Conservation (phyloP, 1,284 basidiomycete species). For the Sanguinoderma infundibulare region DNA sequence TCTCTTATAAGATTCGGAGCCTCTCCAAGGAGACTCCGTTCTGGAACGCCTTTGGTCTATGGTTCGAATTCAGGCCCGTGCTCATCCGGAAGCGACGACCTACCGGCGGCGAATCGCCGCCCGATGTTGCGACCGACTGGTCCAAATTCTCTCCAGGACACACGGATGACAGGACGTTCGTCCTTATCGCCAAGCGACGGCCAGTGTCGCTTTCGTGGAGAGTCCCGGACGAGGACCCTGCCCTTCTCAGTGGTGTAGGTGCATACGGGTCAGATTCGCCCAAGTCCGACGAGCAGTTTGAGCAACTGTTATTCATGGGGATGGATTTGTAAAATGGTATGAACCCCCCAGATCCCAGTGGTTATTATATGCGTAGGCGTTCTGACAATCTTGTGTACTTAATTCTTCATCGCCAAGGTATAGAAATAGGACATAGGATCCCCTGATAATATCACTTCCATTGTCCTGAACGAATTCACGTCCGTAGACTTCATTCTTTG, state of each 20-base stretch:
- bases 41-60: constrained; percentile 82
- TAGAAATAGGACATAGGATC: no score
- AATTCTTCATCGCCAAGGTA: no score
- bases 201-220: constrained; percentile 59
- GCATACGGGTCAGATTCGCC: constrained; percentile 44
- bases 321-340: constrained; percentile 9
- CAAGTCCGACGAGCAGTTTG: constrained; percentile 72
- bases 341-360: neutral
- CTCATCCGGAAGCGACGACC: constrained; percentile 37
- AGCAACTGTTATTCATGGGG: constrained; percentile 64
- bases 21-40: constrained; percentile 78
- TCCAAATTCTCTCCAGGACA: constrained; percentile 29
- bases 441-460: no score
- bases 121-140: constrained; percentile 21
- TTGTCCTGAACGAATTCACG: no score
- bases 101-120: neutral
- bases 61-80: constrained; percentile 77
- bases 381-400: neutral
- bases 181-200: constrained; percentile 65
- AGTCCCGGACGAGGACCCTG: constrained; percentile 54
- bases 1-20: constrained; percentile 82
- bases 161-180: constrained; percentile 52
- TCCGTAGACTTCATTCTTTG: no score
- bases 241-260: constrained; percentile 60
- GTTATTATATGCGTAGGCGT: neutral